Evolutionary conservation across 257 asterid genomes (phyloP).

Genomic region (Lycium ferocissimum): DNA sequence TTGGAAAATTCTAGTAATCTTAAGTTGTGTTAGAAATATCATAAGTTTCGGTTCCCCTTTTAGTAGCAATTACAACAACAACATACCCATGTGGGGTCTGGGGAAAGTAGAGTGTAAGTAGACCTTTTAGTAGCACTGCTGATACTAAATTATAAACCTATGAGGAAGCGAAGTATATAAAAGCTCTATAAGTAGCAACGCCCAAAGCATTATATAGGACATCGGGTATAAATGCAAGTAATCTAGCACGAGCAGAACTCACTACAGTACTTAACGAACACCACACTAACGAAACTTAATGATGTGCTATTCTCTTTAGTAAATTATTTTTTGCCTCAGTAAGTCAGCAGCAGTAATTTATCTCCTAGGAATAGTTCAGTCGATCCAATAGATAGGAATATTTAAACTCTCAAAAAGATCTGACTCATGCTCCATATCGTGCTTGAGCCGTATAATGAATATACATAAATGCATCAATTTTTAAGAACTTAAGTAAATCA

Average conservation of each 20-base stretch:
- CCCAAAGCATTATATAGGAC: not conserved
- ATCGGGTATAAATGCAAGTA: not conserved
- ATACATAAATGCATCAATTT: not conserved
- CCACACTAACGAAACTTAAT: not conserved
- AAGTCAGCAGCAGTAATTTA: not conserved
- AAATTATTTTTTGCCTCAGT: slow-evolving; percentile 15
- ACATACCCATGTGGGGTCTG: too few relatives aligned
- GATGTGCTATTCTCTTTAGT: not conserved
- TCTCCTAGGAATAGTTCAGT: slow-evolving; percentile 5
- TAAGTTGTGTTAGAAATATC: not conserved
- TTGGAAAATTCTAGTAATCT: not conserved
- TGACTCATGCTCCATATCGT: not conserved
- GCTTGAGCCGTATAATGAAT: not conserved
- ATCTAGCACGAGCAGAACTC: not conserved
- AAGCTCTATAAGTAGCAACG: not conserved
- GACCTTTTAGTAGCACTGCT: not conserved
- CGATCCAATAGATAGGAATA: not conserved
- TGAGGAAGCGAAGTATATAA: not conserved
- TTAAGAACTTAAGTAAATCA: slow-evolving; percentile 11
- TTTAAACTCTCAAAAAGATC: not conserved
- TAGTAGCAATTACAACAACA: not conserved
- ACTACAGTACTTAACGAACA: not conserved
- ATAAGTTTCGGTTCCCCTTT: not conserved
- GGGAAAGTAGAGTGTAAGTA: too few relatives aligned
- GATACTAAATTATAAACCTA: not conserved